Conservation (phyloP, 2,329 filamentous ascomycete genomes). For the Acephala macrosclerotiorum region DNA sequence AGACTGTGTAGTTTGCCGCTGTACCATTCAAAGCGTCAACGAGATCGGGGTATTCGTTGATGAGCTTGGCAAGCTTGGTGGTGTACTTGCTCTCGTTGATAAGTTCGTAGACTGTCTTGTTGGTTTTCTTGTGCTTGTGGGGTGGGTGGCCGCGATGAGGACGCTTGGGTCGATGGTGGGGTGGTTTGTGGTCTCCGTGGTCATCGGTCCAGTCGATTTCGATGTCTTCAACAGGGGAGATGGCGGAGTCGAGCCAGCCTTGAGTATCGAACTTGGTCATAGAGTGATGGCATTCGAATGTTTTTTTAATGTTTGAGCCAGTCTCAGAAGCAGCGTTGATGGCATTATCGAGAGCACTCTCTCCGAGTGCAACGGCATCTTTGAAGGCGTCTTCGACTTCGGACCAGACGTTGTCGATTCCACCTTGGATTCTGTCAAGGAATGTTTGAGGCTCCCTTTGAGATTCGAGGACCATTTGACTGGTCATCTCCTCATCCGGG, state of each 20-base stretch:
- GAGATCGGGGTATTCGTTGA: conserved; percentile 76
- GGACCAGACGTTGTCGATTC: conserved; percentile 41
- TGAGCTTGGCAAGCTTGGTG: conserved; percentile 76
- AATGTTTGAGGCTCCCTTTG: conserved; percentile 41
- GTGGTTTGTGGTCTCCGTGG: conserved; percentile 36
- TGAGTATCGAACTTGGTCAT: conserved; percentile 44
- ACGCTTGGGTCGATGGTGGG: conserved; percentile 41
- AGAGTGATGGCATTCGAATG: conserved; percentile 42
- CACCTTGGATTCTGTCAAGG: conserved; percentile 45
- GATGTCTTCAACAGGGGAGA: conserved; percentile 45
- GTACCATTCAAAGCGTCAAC: conserved; percentile 79
- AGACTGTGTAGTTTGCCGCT: conserved; percentile 77
- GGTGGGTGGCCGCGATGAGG: conserved; percentile 45
- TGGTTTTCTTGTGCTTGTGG: conserved; percentile 50
- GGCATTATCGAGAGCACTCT: conserved; percentile 44
- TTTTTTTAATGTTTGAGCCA: conserved; percentile 31
- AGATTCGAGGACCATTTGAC: conserved; percentile 49
- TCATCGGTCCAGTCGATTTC: conserved; percentile 34
- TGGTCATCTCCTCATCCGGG: conserved; percentile 56
- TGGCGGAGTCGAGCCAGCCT: conserved; percentile 44
- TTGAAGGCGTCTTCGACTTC: conserved; percentile 39
- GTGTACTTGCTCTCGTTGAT: conserved; percentile 80
- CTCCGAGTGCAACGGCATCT: conserved; percentile 35
- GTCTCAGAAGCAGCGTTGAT: conserved; percentile 36
- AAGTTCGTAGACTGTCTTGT: conserved; percentile 81